phyloP scores from a whole-genome alignment of 805 yeast species.

The Cyberlindnera sargentensis region DNA sequence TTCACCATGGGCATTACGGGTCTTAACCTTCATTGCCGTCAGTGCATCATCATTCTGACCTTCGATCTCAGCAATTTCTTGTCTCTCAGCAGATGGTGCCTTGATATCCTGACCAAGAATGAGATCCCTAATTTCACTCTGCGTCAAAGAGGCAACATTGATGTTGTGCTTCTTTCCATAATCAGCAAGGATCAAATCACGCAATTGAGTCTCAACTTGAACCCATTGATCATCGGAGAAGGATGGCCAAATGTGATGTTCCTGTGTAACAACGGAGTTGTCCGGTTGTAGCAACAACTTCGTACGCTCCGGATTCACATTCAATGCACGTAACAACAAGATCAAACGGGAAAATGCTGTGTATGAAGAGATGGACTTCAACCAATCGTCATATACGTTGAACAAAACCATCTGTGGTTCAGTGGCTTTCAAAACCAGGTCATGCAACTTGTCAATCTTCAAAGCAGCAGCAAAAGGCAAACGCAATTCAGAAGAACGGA shows the following conservation, averaged over 20 bases:
- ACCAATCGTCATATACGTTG: conserved; percentile 94
- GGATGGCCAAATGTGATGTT: conserved; percentile 91
- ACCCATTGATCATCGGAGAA: conserved; percentile 88
- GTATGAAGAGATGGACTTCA: conserved; percentile 70
- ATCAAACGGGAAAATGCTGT: conserved; percentile 91
- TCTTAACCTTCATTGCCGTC: conserved; percentile 63
- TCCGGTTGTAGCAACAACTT: conserved; percentile 73
- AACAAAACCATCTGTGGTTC: conserved; percentile 91
- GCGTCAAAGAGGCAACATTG: conserved; percentile 80
- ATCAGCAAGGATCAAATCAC: conserved; percentile 81
- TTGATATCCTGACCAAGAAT: conserved; percentile 90
- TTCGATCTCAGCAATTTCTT: conserved; percentile 68
- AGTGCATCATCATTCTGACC: conserved; percentile 35
- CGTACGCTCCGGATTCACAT: conserved; percentile 69
- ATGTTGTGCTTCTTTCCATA: conserved; percentile 83
- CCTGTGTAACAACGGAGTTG: conserved; percentile 56
- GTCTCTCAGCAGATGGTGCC: conserved; percentile 84
- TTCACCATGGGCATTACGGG: conserved; percentile 92
- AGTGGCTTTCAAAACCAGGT: conserved; percentile 74
- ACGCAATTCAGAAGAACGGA: conserved; percentile 82
- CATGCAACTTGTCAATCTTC: conserved; percentile 71
- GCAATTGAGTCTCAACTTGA: conserved; percentile 75
- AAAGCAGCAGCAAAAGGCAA: conserved; percentile 86
- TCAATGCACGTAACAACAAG: conserved; percentile 74
- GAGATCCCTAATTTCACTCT: conserved; percentile 87